A percentile compares a stretch with the other conserved stretches of the same genome.
Conservation (phyloP, 371 early-diverging fungal species). For the Actinomortierella wolfii region DNA sequence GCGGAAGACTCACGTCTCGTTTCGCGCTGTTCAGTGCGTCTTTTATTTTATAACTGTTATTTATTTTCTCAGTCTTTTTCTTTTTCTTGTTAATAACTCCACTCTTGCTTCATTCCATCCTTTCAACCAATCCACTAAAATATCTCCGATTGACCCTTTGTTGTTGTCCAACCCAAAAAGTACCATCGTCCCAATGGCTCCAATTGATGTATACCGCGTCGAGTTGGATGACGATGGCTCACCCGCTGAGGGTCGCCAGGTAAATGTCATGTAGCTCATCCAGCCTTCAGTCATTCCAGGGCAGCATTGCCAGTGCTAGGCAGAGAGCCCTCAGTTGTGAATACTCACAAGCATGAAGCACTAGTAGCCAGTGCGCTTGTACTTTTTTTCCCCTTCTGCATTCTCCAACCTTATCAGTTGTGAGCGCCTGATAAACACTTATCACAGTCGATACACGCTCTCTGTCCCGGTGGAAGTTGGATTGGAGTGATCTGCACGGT, state of each 20-base stretch:
- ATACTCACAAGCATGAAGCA: neutral
- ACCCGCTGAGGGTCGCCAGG: slow-evolving; percentile 35
- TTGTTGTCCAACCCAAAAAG: neutral
- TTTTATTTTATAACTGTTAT: too few relatives aligned
- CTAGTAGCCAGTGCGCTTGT: neutral
- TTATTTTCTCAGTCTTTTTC: too few relatives aligned
- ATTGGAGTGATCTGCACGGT: neutral
- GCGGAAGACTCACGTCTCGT: too few relatives aligned
- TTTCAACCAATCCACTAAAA: too few relatives aligned
- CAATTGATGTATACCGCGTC: slow-evolving; percentile 34
- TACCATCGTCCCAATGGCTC: slow-evolving; percentile 1
- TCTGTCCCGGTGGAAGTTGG: neutral
- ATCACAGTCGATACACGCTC: neutral
- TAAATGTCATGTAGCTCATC: slow-evolving; percentile 11
- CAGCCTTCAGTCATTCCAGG: neutral
- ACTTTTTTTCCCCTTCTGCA: too few relatives aligned
- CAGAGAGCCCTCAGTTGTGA: neutral
- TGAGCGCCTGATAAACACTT: neutral
- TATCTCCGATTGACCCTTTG: too few relatives aligned
- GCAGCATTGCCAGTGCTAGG: neutral
- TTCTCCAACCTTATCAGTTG: too few relatives aligned
- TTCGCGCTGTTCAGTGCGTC: too few relatives aligned
- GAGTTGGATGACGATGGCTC: slow-evolving; percentile 49
- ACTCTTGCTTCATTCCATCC: too few relatives aligned
- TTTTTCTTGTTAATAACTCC: too few relatives aligned